phyloP scores from a whole-genome alignment of 2,329 filamentous ascomycete genomes.

The Juglanconis oblonga region DNA sequence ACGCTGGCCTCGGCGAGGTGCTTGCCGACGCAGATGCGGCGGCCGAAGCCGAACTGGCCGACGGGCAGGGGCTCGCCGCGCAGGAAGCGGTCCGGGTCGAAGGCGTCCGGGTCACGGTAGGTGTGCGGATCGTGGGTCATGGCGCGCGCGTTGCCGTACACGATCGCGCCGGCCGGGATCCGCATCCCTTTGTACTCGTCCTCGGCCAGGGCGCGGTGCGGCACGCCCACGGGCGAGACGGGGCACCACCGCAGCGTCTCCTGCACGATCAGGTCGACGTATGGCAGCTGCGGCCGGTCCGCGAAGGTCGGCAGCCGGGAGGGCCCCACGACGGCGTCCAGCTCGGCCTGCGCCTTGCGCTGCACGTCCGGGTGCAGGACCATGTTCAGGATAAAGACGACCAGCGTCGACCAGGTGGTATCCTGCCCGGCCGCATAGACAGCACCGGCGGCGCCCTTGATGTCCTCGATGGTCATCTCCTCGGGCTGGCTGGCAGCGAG shows the following conservation, averaged over 20 bases:
- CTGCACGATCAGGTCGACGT: slow-evolving; percentile 34
- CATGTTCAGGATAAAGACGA: slow-evolving; percentile 37
- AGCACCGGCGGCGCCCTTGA: slow-evolving; percentile 18
- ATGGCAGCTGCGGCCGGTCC: slow-evolving; percentile 18
- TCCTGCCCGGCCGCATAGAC: slow-evolving; percentile 26
- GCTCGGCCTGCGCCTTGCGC: slow-evolving; percentile 27
- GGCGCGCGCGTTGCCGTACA: slow-evolving; percentile 41
- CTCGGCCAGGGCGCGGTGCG: slow-evolving; percentile 38
- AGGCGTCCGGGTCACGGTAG: slow-evolving; percentile 30
- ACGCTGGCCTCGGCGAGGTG: slow-evolving; percentile 49
- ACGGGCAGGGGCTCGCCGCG: slow-evolving; percentile 29
- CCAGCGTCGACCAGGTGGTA: slow-evolving; percentile 30
- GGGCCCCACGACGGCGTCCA: slow-evolving; percentile 35
- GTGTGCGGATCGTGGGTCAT: slow-evolving; percentile 32
- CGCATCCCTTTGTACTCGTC: slow-evolving; percentile 40
- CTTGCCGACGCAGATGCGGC: slow-evolving; percentile 42
- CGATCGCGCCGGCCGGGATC: slow-evolving; percentile 41
- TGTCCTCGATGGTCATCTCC: neutral
- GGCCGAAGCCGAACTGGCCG: slow-evolving; percentile 41
- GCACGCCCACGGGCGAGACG: slow-evolving; percentile 33
- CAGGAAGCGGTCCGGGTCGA: slow-evolving; percentile 30
- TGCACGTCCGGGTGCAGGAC: slow-evolving; percentile 37
- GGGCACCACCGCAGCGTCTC: slow-evolving; percentile 37
- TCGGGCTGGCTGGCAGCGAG: no score
- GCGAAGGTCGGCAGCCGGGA: slow-evolving; percentile 27